A percentile compares a stretch with the other conserved stretches of the same genome.
phyloP scores from a whole-genome alignment of 768 basidiomycete genomes.

The Hericium coralloides region DNA sequence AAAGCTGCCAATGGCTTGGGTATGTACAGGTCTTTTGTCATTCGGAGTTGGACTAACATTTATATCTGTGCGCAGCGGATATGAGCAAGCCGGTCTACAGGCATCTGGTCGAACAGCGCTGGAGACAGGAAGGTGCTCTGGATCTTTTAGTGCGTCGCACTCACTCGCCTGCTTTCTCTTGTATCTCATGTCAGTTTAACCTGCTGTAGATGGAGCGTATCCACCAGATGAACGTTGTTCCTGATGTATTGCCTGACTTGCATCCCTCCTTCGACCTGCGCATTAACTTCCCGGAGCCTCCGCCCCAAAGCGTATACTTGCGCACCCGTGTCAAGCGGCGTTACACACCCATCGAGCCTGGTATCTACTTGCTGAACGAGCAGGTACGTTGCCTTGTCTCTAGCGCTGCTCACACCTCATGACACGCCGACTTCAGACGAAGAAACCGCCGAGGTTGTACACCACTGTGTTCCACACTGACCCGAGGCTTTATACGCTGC shows the following conservation, averaged over 20 bases:
- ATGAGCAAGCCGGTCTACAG: conserved; percentile 63
- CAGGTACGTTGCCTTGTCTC: conserved; percentile 38
- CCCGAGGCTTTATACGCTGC: conserved; percentile 72
- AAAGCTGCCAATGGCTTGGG: conserved; percentile 71
- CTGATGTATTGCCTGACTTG: conserved; percentile 70
- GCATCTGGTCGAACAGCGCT: conserved; percentile 74
- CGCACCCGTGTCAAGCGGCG: conserved; percentile 18
- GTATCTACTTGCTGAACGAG: conserved; percentile 53
- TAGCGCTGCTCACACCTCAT: background rate
- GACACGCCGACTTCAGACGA: conserved; percentile 37
- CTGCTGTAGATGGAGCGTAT: conserved; percentile 78
- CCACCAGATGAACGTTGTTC: conserved; percentile 84
- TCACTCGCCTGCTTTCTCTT: background rate
- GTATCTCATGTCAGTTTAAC: background rate
- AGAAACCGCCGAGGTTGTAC: conserved; percentile 52
- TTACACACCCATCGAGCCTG: conserved; percentile 54
- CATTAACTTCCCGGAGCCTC: conserved; percentile 41
- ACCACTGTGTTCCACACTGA: conserved; percentile 79
- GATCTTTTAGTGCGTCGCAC: conserved; percentile 61
- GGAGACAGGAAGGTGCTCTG: conserved; percentile 77
- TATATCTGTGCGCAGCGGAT: conserved; percentile 35
- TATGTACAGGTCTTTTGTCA: conserved; percentile 26
- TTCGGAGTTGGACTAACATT: background rate
- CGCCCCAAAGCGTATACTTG: conserved; percentile 19
- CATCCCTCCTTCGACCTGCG: conserved; percentile 70